Evolutionary conservation across 305 asterid genomes (phyloP), one percentile per base, ranked within the genome.

Genomic region (Fraxinus paxiana): DNA sequence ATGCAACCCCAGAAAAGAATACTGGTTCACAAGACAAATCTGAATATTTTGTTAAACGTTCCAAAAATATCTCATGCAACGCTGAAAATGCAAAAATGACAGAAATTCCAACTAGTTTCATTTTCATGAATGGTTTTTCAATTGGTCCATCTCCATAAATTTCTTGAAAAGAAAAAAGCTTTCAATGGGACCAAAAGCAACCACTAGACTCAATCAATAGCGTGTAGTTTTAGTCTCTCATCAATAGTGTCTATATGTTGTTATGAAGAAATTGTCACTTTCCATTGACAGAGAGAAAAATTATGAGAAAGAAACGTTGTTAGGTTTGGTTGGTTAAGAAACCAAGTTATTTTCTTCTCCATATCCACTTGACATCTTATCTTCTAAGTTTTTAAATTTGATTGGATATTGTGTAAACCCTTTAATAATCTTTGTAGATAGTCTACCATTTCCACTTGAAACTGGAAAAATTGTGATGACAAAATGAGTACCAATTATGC

Each of bases 141-240:
- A 41, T 18, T 61, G 76, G 73, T 70, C 33, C 54, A 67, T 61
- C 41, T 9, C 54, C 31, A 76, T 56, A 38, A 48, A 59, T 72
- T 73, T 79, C 24, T 31, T 76, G 69, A n/a, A 28, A 13, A 67
- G 12, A 18, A 18, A 56, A 77, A 79, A 48, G 77, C 79, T 82
- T 76, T 82, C 90, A 82, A 28, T 80, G 87, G 89, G 84, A 72
- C 88, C 87, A 87, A 88, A 84, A 80, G 41, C 72, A 75, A 83
- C 86, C 56, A 24, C 59, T 26, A 46, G 74, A 85, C 89, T 87
- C 88, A 76, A 85, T 51, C 82, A 80, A 26, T 89, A 65, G 87
- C 82, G 84, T 88, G 85, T 24, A 74, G 78, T 73, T 30, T 41
- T 81, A 26, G 83, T 24, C 31, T 48, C 84, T 76, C 35, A 75